Evolutionary conservation across 148 eudicot genomes (phyloP).

Genomic region (Arctostaphylos glauca): DNA sequence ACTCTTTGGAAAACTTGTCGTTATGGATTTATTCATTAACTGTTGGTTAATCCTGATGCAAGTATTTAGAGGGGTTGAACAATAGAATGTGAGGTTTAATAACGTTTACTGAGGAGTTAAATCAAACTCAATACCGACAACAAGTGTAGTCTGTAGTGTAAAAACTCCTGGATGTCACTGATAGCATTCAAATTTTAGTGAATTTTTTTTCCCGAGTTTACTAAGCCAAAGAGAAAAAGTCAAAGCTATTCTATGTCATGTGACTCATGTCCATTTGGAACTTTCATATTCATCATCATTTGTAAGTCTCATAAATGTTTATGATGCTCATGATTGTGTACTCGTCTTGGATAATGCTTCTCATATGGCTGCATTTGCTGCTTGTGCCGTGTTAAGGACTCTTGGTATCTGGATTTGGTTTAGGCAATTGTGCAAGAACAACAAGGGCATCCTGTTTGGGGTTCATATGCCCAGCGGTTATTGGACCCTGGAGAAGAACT

Average conservation of each 20-base stretch:
- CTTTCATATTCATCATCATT: background rate
- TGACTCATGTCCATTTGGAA: background rate
- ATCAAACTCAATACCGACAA: background rate
- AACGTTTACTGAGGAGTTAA: background rate
- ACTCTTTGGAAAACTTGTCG: background rate
- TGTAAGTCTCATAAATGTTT: background rate
- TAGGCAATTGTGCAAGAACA: conserved; percentile 92
- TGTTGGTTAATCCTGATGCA: background rate
- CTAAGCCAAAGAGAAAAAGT: background rate
- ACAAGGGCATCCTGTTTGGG: conserved; percentile 86
- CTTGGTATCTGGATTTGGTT: background rate
- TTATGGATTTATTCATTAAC: background rate
- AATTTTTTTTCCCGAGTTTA: background rate
- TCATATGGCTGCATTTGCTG: conserved; percentile 7
- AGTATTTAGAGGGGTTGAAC: background rate
- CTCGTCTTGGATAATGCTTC: background rate
- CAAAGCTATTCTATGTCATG: background rate
- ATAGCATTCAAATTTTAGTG: background rate
- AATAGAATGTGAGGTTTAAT: background rate
- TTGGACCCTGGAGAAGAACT: conserved; percentile 77
- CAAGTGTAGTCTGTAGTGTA: background rate
- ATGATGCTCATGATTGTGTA: background rate
- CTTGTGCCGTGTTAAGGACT: conserved; percentile 4
- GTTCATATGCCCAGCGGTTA: conserved; percentile 77
- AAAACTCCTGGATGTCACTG: background rate